Percentiles rank a stretch among this genome's conserved stretches.
Evolutionary conservation across 106 monocot species (phyloP).

Genomic region (Gastrodia elata): DNA sequence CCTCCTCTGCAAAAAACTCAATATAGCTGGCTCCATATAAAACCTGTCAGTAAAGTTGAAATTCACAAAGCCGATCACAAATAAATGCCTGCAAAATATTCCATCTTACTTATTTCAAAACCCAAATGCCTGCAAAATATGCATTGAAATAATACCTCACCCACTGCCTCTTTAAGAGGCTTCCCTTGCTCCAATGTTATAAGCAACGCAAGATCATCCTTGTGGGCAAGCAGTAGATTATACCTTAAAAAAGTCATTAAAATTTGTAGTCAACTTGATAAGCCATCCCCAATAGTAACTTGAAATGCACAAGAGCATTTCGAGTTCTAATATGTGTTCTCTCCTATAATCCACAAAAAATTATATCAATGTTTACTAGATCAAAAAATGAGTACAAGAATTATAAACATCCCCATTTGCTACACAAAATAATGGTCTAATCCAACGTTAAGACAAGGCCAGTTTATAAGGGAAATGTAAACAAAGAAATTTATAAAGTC

Average conservation of each 20-base stretch:
- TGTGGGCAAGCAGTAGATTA: slow-evolving; percentile 69
- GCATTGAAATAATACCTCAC: slow-evolving; percentile 48
- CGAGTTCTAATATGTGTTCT: background rate
- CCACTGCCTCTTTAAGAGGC: slow-evolving; percentile 77
- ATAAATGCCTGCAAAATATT: background rate
- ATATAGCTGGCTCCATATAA: slow-evolving; percentile 73
- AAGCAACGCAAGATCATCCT: slow-evolving; percentile 83
- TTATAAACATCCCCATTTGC: background rate
- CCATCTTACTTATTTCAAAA: background rate
- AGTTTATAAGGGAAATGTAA: too few species aligned
- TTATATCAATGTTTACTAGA: background rate
- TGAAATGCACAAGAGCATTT: background rate
- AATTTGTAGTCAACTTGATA: background rate
- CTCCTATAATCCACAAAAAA: background rate
- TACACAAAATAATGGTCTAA: too few species aligned
- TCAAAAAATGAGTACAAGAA: background rate
- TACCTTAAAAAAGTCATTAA: slow-evolving; percentile 43
- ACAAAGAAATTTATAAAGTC: too few species aligned
- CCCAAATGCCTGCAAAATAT: background rate
- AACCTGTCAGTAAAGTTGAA: slow-evolving; percentile 39
- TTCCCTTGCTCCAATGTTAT: slow-evolving; percentile 95
- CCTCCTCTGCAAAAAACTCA: slow-evolving; percentile 91
- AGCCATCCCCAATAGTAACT: background rate
- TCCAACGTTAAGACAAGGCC: too few species aligned
- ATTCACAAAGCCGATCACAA: background rate